A percentile compares a stretch with the other conserved stretches of the same genome.
phyloP scores from a whole-genome alignment of 768 basidiomycete genomes.

The Pseudohyphozyma bogoriensis region DNA sequence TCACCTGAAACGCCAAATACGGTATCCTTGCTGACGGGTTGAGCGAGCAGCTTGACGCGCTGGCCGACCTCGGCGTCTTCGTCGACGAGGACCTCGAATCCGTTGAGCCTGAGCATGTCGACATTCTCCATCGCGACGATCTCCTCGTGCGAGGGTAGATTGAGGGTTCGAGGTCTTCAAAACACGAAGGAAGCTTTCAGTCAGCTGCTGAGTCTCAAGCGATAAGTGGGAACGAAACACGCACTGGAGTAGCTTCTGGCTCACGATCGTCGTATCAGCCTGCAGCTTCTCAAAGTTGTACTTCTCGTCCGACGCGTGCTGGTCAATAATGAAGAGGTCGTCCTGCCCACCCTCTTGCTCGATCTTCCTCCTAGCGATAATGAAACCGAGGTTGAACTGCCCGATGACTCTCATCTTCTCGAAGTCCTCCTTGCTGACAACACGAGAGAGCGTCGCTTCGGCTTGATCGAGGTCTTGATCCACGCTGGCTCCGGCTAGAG shows the following conservation, averaged over 20 bases:
- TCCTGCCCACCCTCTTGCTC: constrained; percentile 37
- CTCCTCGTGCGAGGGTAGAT: constrained; percentile 83
- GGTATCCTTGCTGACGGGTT: constrained; percentile 84
- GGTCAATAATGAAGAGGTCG: constrained; percentile 92
- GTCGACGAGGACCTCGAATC: constrained; percentile 67
- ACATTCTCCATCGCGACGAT: constrained; percentile 76
- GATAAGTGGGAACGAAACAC: constrained; percentile 28
- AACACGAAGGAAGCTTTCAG: not conserved
- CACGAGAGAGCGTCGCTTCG: constrained; percentile 60
- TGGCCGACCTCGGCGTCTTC: constrained; percentile 44
- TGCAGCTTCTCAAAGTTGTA: constrained; percentile 95
- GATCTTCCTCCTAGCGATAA: constrained; percentile 60
- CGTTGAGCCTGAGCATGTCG: constrained; percentile 71
- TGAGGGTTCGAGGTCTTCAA: constrained; percentile 59
- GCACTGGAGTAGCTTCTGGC: constrained; percentile 72
- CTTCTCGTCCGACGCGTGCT: constrained; percentile 96
- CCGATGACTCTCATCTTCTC: constrained; percentile 70
- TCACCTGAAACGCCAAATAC: constrained; percentile 85
- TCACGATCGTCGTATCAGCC: constrained; percentile 75
- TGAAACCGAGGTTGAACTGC: constrained; percentile 94
- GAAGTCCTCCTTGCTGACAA: constrained; percentile 83
- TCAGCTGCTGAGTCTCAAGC: not conserved
- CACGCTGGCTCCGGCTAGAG: constrained; percentile 13
- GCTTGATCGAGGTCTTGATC: constrained; percentile 40
- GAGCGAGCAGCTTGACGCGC: constrained; percentile 60